Evolutionary conservation across 441 rosid genomes (phyloP), one percentile per base, ranked within the genome.

Genomic region (Erodium moschatum): DNA sequence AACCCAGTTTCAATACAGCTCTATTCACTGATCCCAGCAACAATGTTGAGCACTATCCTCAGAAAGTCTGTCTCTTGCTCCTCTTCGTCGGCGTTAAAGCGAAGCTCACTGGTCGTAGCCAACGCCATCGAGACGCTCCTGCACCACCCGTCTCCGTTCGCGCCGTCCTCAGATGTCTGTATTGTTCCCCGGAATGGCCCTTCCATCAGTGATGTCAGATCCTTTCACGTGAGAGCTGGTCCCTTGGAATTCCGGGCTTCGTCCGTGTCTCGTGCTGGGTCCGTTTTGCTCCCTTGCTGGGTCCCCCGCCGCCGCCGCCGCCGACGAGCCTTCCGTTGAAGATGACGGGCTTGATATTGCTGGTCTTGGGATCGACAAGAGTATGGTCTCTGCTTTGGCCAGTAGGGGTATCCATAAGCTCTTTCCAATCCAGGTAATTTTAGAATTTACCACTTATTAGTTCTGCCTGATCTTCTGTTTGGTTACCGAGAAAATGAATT

Each of bases 331-430:
- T 15, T 16, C 21, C 10, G 24, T 54, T 54, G 61, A 16, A 5
- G 61, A 16, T 1, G 61, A 54, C 19, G 61, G 61, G 61, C 61
- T 54, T 10, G 61, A 54, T 15, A 54, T 54, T 19, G 61, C 61
- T 15, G 61, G 61, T 54, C 20, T 54, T 8, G 61, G 61, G 61
- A 54, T 54, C 5, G 61, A 54, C 20, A 54, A 54, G 61, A 54
- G 61, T 54, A 54, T 54, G 7, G 20, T 54, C 9, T 6, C 61
- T 15, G 19, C 61, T 0, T 54, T 54, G 61, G 61, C 61, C 10
- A 15, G 4, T 54, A 54, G 61, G 20, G 61, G 61, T 54, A 54
- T 54, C 15, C 21, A 54, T 10, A 54, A 54, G 61, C 61, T 54
- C 20, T 54, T 54, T 6, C 61, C 61, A 5, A 54, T 54, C 20